Evolutionary conservation across 2,329 filamentous ascomycete species (phyloP).

Genomic region (Teratosphaeria gauchensis): DNA sequence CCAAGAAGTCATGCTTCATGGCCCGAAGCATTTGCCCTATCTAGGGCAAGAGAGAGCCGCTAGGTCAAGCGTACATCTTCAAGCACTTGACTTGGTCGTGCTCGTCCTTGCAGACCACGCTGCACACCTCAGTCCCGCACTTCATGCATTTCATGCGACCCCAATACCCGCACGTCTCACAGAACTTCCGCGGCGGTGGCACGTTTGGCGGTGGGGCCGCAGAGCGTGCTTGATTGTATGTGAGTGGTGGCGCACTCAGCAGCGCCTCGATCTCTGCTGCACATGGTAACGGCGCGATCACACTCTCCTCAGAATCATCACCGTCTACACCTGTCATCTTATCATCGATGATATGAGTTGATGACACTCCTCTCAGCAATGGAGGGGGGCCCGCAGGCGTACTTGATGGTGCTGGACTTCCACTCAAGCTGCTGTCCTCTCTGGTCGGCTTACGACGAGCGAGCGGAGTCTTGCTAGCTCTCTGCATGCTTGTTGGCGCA

Average conservation of each 20-base stretch:
- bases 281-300: conserved; percentile 16
- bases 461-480: conserved; percentile 28
- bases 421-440: conserved; percentile 18
- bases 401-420: conserved; percentile 16
- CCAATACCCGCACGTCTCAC: conserved; percentile 76
- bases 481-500: conserved; percentile 10
- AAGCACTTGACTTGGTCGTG: conserved; percentile 65
- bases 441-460: conserved; percentile 19
- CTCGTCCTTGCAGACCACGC: conserved; percentile 60
- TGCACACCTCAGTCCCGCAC: conserved; percentile 70
- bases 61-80: conserved; percentile 32
- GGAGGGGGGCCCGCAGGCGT: conserved; percentile 5
- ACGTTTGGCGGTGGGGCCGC: conserved; percentile 29
- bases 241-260: conserved; percentile 54
- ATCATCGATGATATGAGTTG: background rate
- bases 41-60: background rate
- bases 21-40: background rate
- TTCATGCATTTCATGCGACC: conserved; percentile 65
- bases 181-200: conserved; percentile 55
- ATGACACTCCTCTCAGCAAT: background rate
- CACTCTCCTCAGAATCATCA: conserved; percentile 27
- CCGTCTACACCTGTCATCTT: conserved; percentile 17
- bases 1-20: background rate
- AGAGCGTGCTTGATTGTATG: conserved; percentile 53
- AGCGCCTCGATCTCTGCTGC: conserved; percentile 51